Evolutionary conservation across 441 rosid species (phyloP), one percentile per base, ranked within the genome.

Genomic region (Erysimum pusillum): DNA sequence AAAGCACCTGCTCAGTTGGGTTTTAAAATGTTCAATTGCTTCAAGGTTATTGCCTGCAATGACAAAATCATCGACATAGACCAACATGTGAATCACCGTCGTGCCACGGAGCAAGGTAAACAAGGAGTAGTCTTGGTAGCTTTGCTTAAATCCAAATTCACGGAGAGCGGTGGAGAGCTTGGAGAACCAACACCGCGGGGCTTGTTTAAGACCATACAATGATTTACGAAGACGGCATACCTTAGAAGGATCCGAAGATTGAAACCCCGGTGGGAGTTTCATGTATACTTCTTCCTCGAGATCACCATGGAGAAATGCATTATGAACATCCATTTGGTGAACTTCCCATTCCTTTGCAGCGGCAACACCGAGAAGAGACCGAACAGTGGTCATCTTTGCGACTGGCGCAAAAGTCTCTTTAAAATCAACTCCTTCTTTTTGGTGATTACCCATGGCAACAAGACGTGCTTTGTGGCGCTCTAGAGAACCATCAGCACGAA

Each of bases 231-330:
- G 0, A 0, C 7, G n/a, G 0, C 15, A 42, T 0, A 42, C 46
- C 7, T 42, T 42, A 8, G n/a, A 4, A 0, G 3, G n/a, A 5
- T 12, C 15, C 1, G 2, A 5, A 0, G 6, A 3, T 0, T 10
- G 3, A 1, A 11, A 39, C 0, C 44, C 44, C 1, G 14, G 44
- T 3, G 14, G 44, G 0, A 4, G 5, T 0, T 2, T 45, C 51
- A 45, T 45, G 1, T 45, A 45, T 0, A 45, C 9, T 0, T 45
- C 20, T 6, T 45, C 51, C 0, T n/a, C 9, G 0, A 45, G 9
- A 45, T 45, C 51, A 0, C 51, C 51, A n/a, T 45, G 51, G 0
- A 45, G 2, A 7, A n/a, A 45, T 0, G 18, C 18, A 0, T 45
- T 45, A 1, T 45, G 9, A 0, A 45, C 4, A 2, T 45, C 51